These are phyloP conservation scores for Astrothelium macrocarpum DNA, from an alignment of 495 filamentous ascomycete species.

Conservation along the genomic window DNA sequence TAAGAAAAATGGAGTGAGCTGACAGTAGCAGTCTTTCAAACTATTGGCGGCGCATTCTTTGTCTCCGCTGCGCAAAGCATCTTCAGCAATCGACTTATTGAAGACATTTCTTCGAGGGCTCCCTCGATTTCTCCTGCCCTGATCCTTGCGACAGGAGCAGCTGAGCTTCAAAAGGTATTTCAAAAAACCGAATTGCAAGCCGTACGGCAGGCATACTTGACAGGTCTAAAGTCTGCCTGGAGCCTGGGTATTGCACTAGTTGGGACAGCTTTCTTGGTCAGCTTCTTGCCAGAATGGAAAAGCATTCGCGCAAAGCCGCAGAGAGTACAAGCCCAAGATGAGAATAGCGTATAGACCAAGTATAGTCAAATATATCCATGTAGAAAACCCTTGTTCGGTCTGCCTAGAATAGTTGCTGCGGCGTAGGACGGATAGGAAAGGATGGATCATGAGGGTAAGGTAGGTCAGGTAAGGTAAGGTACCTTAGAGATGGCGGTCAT, in stretches of 20 bases:
- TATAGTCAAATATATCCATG: too few relatives aligned
- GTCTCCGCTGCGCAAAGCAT: slow-evolving; percentile 58
- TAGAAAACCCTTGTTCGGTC: too few relatives aligned
- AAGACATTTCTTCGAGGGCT: slow-evolving; percentile 39
- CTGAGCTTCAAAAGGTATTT: slow-evolving; percentile 41
- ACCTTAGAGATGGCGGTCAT: too few relatives aligned
- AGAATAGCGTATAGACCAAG: too few relatives aligned
- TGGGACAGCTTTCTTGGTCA: background rate
- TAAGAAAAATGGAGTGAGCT: background rate
- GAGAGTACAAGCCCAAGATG: background rate
- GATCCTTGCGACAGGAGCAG: slow-evolving; percentile 56
- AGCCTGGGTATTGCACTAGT: background rate
- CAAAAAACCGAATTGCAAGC: background rate
- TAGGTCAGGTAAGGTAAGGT: too few relatives aligned
- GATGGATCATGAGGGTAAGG: too few relatives aligned
- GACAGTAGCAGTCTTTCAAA: slow-evolving; percentile 42
- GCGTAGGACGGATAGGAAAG: too few relatives aligned
- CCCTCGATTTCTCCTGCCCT: slow-evolving; percentile 41
- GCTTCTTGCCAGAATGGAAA: background rate
- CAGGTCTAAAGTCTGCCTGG: background rate
- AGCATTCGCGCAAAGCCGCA: background rate
- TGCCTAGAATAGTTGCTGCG: too few relatives aligned
- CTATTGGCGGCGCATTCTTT: slow-evolving; percentile 62
- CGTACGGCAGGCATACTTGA: background rate
- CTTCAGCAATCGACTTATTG: slow-evolving; percentile 60